Evolutionary conservation across 1,284 basidiomycete species (phyloP).

Genomic region (Takashimella tepidaria): DNA sequence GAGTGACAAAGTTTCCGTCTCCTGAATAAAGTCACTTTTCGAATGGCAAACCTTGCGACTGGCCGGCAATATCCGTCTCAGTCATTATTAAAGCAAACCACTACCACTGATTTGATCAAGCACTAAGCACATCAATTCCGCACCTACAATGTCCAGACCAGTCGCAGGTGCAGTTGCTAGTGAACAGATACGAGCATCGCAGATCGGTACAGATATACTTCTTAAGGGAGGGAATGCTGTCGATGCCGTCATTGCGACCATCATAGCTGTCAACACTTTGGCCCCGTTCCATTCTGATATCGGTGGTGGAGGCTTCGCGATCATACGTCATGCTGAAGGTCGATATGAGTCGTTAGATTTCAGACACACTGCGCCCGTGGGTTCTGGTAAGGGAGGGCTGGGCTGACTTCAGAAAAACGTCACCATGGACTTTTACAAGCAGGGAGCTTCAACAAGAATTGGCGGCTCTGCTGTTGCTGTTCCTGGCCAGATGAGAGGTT

Average conservation of each 20-base stretch:
- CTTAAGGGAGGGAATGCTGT: constrained; percentile 27
- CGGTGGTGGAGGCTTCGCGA: constrained; percentile 36
- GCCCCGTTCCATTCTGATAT: constrained; percentile 53
- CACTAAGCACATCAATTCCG: no score
- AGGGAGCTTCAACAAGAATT: constrained; percentile 11
- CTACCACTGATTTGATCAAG: no score
- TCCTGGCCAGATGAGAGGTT: constrained; percentile 30
- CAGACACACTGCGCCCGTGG: constrained; percentile 28
- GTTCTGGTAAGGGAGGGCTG: constrained; percentile 2
- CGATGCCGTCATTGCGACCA: constrained; percentile 40
- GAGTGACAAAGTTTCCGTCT: no score
- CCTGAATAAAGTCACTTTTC: no score
- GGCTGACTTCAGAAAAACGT: not conserved
- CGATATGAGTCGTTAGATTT: constrained; percentile 27
- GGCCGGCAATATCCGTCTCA: no score
- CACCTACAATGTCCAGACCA: not conserved
- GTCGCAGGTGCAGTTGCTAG: constrained; percentile 19
- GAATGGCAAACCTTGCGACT: no score
- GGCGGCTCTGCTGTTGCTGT: constrained; percentile 34
- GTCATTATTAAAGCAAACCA: no score
- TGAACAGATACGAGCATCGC: constrained; percentile 24
- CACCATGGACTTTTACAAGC: constrained; percentile 16
- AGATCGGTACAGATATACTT: constrained; percentile 26
- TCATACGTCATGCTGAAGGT: constrained; percentile 17
- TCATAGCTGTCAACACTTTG: constrained; percentile 51